Base-by-base conservation (phyloP, 2,329 filamentous ascomycete species). In the Aspergillus niger region DNA sequence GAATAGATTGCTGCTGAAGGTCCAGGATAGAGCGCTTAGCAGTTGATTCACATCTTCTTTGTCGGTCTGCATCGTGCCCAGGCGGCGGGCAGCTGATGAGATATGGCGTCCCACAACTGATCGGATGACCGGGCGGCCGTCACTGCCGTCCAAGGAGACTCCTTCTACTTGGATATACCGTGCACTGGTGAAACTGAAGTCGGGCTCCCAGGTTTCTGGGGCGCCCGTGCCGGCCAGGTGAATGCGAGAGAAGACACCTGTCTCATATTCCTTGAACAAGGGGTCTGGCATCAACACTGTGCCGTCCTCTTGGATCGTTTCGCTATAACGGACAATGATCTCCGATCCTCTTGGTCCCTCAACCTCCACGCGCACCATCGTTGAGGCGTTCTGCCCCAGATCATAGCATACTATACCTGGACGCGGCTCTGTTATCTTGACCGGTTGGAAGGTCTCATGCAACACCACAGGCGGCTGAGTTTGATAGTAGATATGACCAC, bases 21-120 rank as follows among this genome's bases (percentile, higher is more conserved):
- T 76, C 79, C 79, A 81, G 59, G 80, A 76, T 44, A 77, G 79
- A 38, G 78, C 78, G 22, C 78, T 78, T 8, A 69, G 55, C 5
- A 69, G 53, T 2, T 58, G 30, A 28, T 69, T 69, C n/a, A 65
- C 60, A 20, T 69, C 67, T 3, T 63, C 58, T 32, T 69, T 69
- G 11, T 69, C 65, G 1, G 67, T 69, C 36, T 63, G 66, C 55
- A 69, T 62, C 5, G 47, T 58, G 8, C 67, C 67, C 2, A 69
- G 64, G 7, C 58, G 60, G 32, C 65, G 55, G 1, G 67, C 67
- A 3, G 63, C 66, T 1, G 67, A 69, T 1, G 67, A 69, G 26
- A 69, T 61, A 32, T 69, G 67, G 1, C 64, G 67, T 38, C 62
- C 67, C 2, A 61, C 50, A 5, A 55, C 64, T 8, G 67, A 67